These are phyloP conservation scores for Sporothrix inflata DNA, from an alignment of 2,329 filamentous ascomycete species.

Conservation along the genomic window DNA sequence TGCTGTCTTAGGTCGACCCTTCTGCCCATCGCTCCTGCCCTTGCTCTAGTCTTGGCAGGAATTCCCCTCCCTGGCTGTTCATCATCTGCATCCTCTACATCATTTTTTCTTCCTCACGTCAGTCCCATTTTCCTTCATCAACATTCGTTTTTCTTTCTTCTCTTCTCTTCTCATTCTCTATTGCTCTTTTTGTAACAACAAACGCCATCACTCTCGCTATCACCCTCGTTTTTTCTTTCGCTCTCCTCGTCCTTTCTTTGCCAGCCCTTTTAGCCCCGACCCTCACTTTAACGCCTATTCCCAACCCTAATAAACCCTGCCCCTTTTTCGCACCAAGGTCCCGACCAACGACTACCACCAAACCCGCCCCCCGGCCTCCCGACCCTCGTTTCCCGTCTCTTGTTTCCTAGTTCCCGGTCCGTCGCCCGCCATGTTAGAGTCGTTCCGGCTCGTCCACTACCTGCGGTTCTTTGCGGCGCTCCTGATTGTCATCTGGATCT, in stretches of 20 bases:
- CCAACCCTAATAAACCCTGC: background rate
- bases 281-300: background rate
- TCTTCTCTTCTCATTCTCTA: background rate
- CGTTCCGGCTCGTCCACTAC: conserved; percentile 37
- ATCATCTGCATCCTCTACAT: background rate
- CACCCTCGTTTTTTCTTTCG: conserved; percentile 11
- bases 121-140: background rate
- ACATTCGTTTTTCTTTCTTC: background rate
- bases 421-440: conserved; percentile 36
- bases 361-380: conserved; percentile 5
- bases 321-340: background rate
- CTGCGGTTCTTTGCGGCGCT: conserved; percentile 37
- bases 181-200: conserved; percentile 13
- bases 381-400: background rate
- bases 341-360: background rate
- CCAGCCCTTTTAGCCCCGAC: background rate
- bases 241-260: conserved; percentile 11
- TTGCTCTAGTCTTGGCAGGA: conserved; percentile 9
- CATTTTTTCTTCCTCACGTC: conserved; percentile 1
- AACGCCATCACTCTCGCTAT: too few relatives aligned
- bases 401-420: background rate
- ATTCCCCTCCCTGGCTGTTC: background rate
- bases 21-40: conserved; percentile 9
- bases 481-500: conserved; percentile 36
- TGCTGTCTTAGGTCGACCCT: background rate